Evolutionary conservation across 75 land plant genomes (phyloP).

Genomic region (Chamaecyparis obtusa): DNA sequence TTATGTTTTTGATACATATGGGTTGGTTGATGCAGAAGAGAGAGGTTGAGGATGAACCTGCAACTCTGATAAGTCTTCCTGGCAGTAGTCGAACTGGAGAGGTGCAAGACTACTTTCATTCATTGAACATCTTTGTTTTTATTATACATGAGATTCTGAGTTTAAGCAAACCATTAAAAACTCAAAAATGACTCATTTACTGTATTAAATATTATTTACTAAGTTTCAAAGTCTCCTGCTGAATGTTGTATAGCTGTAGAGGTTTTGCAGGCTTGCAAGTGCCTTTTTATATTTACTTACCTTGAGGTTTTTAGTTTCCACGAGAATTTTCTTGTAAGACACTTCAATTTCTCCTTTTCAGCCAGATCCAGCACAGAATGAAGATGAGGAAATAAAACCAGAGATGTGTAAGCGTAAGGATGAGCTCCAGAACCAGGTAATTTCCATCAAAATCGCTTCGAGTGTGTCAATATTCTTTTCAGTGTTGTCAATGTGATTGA

Average conservation of each 20-base stretch:
- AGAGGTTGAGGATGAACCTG: slow-evolving; percentile 13
- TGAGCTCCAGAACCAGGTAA: slow-evolving; percentile 54
- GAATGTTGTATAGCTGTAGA: too few species aligned
- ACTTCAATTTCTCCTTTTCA: slow-evolving; percentile 24
- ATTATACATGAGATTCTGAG: background rate
- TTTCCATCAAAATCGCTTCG: background rate
- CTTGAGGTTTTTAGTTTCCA: background rate
- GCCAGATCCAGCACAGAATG: slow-evolving; percentile 51
- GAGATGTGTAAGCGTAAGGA: slow-evolving; percentile 50
- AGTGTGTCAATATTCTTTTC: background rate
- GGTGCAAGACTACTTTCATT: background rate
- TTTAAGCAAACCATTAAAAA: too few species aligned
- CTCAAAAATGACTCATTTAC: too few species aligned
- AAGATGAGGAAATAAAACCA: slow-evolving; percentile 64
- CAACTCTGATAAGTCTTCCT: background rate
- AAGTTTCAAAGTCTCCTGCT: too few species aligned
- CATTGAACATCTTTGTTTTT: background rate
- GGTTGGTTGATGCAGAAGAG: slow-evolving; percentile 17
- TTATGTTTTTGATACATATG: background rate
- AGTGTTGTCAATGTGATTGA: background rate
- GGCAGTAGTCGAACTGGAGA: background rate
- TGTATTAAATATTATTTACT: too few species aligned
- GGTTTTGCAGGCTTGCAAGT: too few species aligned
- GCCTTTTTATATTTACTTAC: background rate
- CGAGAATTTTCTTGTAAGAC: background rate